A percentile compares a stretch with the other conserved stretches of the same genome.
These are phyloP conservation scores for Metrosideros polymorpha DNA, from an alignment of 441 rosid genomes.

Conservation along the genomic window DNA sequence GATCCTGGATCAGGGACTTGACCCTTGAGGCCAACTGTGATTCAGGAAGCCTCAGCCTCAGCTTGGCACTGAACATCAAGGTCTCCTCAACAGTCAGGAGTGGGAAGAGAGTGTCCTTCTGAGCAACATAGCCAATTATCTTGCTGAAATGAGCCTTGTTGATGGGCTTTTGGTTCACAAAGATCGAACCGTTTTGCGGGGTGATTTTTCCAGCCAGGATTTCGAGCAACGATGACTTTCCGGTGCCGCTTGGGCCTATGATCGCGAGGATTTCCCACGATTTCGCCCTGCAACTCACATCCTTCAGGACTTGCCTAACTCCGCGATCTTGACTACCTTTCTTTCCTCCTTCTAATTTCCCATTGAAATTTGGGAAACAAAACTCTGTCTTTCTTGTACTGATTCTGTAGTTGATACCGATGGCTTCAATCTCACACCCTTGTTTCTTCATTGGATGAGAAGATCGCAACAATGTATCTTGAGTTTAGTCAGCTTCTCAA, in stretches of 20 bases:
- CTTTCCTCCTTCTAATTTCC: constrained; percentile 7
- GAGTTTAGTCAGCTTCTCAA: not conserved
- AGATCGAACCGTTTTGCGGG: constrained; percentile 54
- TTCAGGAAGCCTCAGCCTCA: constrained; percentile 53
- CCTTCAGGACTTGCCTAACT: constrained; percentile 45
- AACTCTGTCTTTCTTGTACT: constrained; percentile 10
- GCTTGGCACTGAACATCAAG: constrained; percentile 74
- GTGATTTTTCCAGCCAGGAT: constrained; percentile 56
- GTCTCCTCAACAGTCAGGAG: constrained; percentile 92
- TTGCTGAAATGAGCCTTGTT: constrained; percentile 57
- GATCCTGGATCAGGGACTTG: constrained; percentile 58
- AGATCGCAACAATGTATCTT: not conserved
- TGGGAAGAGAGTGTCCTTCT: constrained; percentile 76
- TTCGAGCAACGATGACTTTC: constrained; percentile 79
- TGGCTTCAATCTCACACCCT: constrained; percentile 86
- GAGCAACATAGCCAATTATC: constrained; percentile 80
- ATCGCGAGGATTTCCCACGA: constrained; percentile 93
- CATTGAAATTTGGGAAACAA: constrained; percentile 33
- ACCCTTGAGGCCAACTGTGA: constrained; percentile 41
- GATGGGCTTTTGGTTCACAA: constrained; percentile 47
- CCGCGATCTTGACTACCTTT: constrained; percentile 11
- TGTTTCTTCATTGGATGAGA: constrained; percentile 50
- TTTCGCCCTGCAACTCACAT: constrained; percentile 65
- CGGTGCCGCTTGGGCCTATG: constrained; percentile 97
- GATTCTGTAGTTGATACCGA: constrained; percentile 56